phyloP scores from a whole-genome alignment of 306 rosid genomes.

The Trifolium subterraneum region DNA sequence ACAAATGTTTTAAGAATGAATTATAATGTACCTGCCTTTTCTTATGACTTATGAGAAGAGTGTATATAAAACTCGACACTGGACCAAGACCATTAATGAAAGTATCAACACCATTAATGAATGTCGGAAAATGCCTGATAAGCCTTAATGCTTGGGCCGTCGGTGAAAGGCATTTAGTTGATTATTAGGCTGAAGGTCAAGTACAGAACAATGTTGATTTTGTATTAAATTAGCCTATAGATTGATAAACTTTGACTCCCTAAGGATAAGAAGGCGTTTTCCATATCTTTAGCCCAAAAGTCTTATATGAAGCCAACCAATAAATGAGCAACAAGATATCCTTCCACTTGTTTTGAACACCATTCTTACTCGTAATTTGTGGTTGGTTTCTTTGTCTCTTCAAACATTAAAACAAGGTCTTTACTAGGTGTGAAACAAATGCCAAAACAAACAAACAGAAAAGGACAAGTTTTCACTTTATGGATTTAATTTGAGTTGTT shows the following conservation, averaged over 20 bases:
- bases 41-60: no score
- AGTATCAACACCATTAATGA: no score
- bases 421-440: background rate
- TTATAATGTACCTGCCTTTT: no score
- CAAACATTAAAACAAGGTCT: background rate
- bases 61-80: no score
- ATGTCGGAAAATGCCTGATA: no score
- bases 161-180: no score
- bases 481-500: background rate
- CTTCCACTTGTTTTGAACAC: background rate
- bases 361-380: background rate
- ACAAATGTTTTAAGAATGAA: no score
- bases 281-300: background rate
- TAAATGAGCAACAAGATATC: background rate
- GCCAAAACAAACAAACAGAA: background rate
- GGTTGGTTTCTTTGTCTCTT: background rate
- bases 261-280: background rate
- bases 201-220: no score
- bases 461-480: conserved; percentile 22
- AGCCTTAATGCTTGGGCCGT: no score
- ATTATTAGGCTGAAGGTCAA: no score
- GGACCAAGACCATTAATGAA: no score
- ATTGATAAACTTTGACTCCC: background rate
- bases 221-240: background rate
- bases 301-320: background rate